Base-by-base conservation (phyloP, 2,329 filamentous ascomycete genomes). In the Ampelomyces quisqualis region DNA sequence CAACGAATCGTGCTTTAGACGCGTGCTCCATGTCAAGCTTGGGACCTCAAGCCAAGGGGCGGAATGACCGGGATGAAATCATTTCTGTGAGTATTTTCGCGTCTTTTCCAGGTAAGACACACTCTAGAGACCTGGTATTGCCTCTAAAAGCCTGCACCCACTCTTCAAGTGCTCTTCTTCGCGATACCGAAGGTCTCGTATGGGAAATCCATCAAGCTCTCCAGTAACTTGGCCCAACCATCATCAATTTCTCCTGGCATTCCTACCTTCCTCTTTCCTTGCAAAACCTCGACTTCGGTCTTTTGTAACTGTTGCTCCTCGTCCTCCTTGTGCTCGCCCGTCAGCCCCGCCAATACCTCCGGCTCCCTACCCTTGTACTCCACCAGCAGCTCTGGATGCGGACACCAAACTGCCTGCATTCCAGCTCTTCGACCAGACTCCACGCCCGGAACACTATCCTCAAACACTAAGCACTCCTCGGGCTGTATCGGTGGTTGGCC, bases 351-450 rank as follows among this genome's bases (percentile, higher is more conserved):
- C 15, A 98, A 72, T 2, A 98, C 88, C 64, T 90, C 81, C 8
- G 77, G 78, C 72, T 95, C 89, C 29, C 84, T 78, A 1, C 86
- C 90, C 27, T 75, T 73, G 57, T 88, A 95, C 65, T 91, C 87
- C 37, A 80, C 74, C 70, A 86, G 76, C 37, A 98, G 72, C 60
- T 81, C 87, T 1, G 82, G 80, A 70, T 97, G 90, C 17, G 93
- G 93, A 55, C 82, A 85, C 93, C 93, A 98, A 1, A 95, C 77
- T 9, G 94, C 90, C 53, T 91, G 82, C 91, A 97, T 97, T 0
- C 91, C 91, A 0, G 93, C 93, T 52, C 93, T 81, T 38, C 93
- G 77, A 4, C 90, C 93, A 2, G 89, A 82, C 71, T 98, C 93
- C 2, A 96, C 89, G 3, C 93, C 93, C 0, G 90, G 88, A 1